A percentile compares a stretch with the other conserved stretches of the same genome.
phyloP scores from a whole-genome alignment of 192 early-diverging fungal genomes.

The Coemansia sp. region DNA sequence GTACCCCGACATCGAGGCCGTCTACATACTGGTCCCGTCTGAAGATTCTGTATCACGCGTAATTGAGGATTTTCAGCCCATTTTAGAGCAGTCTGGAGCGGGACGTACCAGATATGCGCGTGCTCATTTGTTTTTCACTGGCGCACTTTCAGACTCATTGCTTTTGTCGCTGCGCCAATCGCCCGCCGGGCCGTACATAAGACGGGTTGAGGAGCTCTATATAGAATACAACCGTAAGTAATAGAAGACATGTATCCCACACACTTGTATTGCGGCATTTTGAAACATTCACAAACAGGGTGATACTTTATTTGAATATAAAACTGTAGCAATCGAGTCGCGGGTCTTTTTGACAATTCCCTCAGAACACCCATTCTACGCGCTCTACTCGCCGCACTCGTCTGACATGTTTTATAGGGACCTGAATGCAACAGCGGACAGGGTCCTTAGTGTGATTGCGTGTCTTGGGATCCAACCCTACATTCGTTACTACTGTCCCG shows the following conservation, averaged over 20 bases:
- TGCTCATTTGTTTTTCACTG: slow-evolving; percentile 56
- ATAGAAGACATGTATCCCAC: background rate
- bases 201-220: slow-evolving; percentile 43
- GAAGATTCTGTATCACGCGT: slow-evolving; percentile 45
- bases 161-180: slow-evolving; percentile 42
- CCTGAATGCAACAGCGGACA: slow-evolving; percentile 48
- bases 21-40: slow-evolving; percentile 54
- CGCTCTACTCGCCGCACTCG: slow-evolving; percentile 53
- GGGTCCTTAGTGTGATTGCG: slow-evolving; percentile 47
- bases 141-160: slow-evolving; percentile 39
- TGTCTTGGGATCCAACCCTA: slow-evolving; percentile 41
- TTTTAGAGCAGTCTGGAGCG: background rate
- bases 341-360: slow-evolving; percentile 55
- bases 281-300: background rate
- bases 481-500: slow-evolving; percentile 46
- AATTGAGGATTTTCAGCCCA: slow-evolving; percentile 42
- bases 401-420: slow-evolving; percentile 19
- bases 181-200: slow-evolving; percentile 38
- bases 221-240: slow-evolving; percentile 56
- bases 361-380: slow-evolving; percentile 49
- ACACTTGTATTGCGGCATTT: background rate
- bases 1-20: slow-evolving; percentile 50
- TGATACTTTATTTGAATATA: background rate
- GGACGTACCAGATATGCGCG: slow-evolving; percentile 26
- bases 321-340: slow-evolving; percentile 47